Percentiles rank a stretch among this genome's conserved stretches.
phyloP scores from a whole-genome alignment of 495 filamentous ascomycete species.

The Daldinia childiae region DNA sequence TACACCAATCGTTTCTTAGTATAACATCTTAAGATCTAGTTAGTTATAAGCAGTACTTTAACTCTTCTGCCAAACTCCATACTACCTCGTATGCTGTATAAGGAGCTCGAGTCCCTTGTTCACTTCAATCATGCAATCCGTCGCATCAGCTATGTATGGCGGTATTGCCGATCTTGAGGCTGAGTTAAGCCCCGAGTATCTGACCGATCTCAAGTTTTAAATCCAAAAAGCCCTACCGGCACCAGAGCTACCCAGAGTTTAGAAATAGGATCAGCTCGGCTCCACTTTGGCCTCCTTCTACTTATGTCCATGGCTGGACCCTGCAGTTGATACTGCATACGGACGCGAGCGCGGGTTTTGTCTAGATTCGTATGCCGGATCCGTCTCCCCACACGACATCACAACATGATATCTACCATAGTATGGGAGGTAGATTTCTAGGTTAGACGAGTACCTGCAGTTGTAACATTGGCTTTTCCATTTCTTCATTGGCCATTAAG shows the following conservation, averaged over 20 bases:
- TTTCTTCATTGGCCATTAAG: not conserved
- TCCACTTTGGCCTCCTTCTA: constrained; percentile 16
- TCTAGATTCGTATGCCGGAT: not conserved
- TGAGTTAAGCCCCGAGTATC: constrained; percentile 29
- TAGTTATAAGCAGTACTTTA: not conserved
- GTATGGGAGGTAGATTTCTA: not conserved
- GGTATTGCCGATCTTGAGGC: constrained; percentile 32
- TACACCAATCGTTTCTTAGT: not conserved
- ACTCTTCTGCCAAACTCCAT: not conserved
- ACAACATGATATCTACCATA: not conserved
- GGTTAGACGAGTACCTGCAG: not conserved
- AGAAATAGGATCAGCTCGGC: not conserved
- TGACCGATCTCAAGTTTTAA: constrained; percentile 22
- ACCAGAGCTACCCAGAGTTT: not conserved
- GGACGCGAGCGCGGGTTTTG: not conserved
- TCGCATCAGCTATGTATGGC: constrained; percentile 21
- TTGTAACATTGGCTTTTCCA: constrained; percentile 8
- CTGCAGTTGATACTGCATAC: not conserved
- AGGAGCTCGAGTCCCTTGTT: not conserved
- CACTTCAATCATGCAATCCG: not conserved
- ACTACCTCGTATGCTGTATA: no score
- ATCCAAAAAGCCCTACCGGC: not conserved
- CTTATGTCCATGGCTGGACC: constrained; percentile 7
- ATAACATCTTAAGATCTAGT: not conserved
- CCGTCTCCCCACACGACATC: constrained; percentile 8